A percentile compares a stretch with the other conserved stretches of the same genome.
phyloP scores from a whole-genome alignment of 805 yeast genomes.

The Sugiyamaella qingdaonensis region DNA sequence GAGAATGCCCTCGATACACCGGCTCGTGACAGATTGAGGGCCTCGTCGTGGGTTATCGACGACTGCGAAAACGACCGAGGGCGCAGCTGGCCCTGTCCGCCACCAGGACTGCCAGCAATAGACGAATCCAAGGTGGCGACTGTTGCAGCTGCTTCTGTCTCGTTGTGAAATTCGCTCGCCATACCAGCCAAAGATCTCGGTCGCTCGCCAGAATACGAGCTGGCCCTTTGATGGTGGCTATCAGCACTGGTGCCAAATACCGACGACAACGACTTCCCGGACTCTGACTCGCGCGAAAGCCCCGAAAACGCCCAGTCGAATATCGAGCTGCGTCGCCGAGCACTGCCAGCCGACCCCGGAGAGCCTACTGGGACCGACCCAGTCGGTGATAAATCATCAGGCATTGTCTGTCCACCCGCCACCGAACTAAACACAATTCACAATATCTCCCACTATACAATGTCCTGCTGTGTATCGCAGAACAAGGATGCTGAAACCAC shows the following conservation, averaged over 20 bases:
- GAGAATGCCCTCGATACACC: conserved; percentile 12
- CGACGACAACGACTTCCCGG: neutral
- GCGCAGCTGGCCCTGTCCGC: conserved; percentile 3
- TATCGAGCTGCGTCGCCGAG: conserved; percentile 1
- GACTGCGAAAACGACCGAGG: conserved; percentile 27
- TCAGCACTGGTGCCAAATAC: neutral
- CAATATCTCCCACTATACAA: no score
- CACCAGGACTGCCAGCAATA: neutral
- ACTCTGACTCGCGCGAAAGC: neutral
- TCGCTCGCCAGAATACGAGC: conserved; percentile 5
- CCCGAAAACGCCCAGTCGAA: conserved; percentile 6
- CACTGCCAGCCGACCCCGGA: neutral
- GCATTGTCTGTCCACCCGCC: neutral
- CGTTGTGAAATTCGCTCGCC: neutral
- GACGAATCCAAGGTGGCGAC: neutral
- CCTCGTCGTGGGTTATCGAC: conserved; percentile 33
- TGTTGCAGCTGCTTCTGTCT: neutral
- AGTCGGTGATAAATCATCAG: neutral
- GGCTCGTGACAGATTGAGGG: conserved; percentile 35
- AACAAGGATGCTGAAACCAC: no score
- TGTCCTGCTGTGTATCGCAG: no score
- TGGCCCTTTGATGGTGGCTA: neutral
- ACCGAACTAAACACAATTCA: no score
- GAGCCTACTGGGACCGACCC: neutral
- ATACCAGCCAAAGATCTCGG: neutral